Evolutionary conservation across 805 yeast species (phyloP).

Genomic region (Yamadazyma olivae): DNA sequence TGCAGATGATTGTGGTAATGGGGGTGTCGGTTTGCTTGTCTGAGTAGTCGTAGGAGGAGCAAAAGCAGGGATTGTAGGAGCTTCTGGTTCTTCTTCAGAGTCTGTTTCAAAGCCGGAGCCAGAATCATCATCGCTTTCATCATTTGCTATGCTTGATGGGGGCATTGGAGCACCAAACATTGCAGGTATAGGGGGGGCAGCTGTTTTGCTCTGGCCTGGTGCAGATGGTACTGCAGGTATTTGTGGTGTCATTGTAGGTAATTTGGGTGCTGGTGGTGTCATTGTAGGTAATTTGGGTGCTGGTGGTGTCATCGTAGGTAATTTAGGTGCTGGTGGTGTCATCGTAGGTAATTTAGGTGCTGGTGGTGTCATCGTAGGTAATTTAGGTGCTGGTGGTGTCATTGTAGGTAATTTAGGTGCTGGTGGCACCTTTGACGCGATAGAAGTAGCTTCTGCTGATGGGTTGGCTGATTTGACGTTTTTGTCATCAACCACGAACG

Average conservation of each 20-base stretch:
- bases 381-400: conserved; percentile 18
- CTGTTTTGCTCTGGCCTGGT: conserved; percentile 1
- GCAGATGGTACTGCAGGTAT: conserved; percentile 16
- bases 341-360: conserved; percentile 5
- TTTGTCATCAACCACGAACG: conserved; percentile 43
- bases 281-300: conserved; percentile 3
- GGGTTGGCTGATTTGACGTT: conserved; percentile 12
- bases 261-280: conserved; percentile 10
- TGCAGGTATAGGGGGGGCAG: conserved; percentile 29
- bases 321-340: conserved; percentile 18
- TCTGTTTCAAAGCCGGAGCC: conserved; percentile 9
- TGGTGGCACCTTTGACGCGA: conserved; percentile 7
- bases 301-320: conserved; percentile 14
- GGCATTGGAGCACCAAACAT: conserved; percentile 14
- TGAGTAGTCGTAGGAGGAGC: conserved; percentile 33
- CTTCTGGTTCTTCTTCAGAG: conserved; percentile 13
- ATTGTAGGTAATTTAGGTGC: conserved; percentile 11
- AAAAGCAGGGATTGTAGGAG: conserved; percentile 20
- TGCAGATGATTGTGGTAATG: conserved; percentile 18
- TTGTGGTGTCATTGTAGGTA: conserved; percentile 6
- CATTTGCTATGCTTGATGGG: not conserved
- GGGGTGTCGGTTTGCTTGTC: conserved; percentile 25
- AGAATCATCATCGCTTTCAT: conserved; percentile 4
- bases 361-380: conserved; percentile 14
- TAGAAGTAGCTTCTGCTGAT: conserved; percentile 12